Evolutionary conservation across 306 rosid genomes (phyloP).

Genomic region (Elaeagnus macrophylla): DNA sequence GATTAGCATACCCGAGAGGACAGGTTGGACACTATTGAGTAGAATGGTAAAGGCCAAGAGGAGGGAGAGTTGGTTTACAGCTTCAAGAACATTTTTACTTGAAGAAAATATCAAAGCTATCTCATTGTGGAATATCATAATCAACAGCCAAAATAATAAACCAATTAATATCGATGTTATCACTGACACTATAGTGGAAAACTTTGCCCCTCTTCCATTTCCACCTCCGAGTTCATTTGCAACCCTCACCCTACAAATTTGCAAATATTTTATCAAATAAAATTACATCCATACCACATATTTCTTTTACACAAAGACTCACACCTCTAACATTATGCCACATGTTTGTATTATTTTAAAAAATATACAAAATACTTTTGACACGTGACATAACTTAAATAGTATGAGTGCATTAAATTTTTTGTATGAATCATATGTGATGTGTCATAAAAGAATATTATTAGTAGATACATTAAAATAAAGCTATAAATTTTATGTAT

Average conservation of each 20-base stretch:
- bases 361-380: no score
- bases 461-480: no score
- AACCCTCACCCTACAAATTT: constrained; percentile 57
- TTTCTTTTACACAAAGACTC: no score
- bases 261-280: no score
- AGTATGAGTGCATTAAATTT: no score
- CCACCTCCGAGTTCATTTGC: constrained; percentile 92
- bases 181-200: constrained; percentile 61
- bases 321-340: no score
- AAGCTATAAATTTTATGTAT: no score
- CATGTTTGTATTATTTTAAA: no score
- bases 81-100: constrained; percentile 47
- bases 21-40: constrained; percentile 75
- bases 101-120: constrained; percentile 47
- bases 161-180: constrained; percentile 51
- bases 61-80: constrained; percentile 45
- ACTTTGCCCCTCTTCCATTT: constrained; percentile 69
- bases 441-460: no score
- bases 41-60: constrained; percentile 67
- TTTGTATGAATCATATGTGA: no score
- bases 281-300: no score
- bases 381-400: no score
- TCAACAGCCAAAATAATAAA: constrained; percentile 47
- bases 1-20: constrained; percentile 48
- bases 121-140: constrained; percentile 37